A percentile compares a stretch with the other conserved stretches of the same genome.
Evolutionary conservation across 768 basidiomycete genomes (phyloP).

Genomic region (Suillus clintonianus): DNA sequence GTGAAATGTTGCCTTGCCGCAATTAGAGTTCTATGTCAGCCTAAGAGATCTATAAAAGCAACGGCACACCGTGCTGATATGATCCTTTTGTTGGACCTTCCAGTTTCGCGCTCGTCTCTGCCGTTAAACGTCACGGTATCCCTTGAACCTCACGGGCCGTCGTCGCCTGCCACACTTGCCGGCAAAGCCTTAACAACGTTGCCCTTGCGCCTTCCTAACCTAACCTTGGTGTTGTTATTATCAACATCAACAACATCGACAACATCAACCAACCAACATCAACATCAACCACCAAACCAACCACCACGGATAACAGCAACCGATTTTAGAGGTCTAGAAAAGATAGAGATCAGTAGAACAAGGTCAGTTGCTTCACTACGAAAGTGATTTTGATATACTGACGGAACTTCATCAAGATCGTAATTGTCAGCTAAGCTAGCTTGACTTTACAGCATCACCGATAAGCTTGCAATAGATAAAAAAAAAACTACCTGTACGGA

Average conservation of each 20-base stretch:
- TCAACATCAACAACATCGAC: neutral
- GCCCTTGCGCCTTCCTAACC: conserved; percentile 5
- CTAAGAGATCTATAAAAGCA: conserved; percentile 30
- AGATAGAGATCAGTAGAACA: conserved; percentile 6
- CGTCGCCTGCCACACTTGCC: conserved; percentile 12
- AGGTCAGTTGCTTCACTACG: conserved; percentile 20
- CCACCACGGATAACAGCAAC: neutral
- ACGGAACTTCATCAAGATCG: conserved; percentile 8
- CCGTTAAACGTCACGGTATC: conserved; percentile 4
- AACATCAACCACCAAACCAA: neutral
- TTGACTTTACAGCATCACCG: conserved; percentile 13
- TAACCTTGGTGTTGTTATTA: conserved; percentile 4
- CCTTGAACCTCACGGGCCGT: conserved; percentile 5
- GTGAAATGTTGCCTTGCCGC: conserved; percentile 17
- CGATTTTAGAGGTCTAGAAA: conserved; percentile 2
- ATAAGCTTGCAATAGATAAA: conserved; percentile 5
- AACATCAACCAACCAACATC: neutral
- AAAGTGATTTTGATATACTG: conserved; percentile 14
- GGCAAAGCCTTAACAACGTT: conserved; percentile 6
- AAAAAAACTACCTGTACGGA: conserved; percentile 28
- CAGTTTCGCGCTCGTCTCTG: conserved; percentile 14
- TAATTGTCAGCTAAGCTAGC: conserved; percentile 8
- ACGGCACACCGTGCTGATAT: conserved; percentile 10
- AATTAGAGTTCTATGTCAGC: conserved; percentile 34
- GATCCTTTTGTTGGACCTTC: conserved; percentile 12